These are phyloP conservation scores for Saccharomycopsis synnaedendra DNA, from an alignment of 805 yeast species.

Conservation along the genomic window DNA sequence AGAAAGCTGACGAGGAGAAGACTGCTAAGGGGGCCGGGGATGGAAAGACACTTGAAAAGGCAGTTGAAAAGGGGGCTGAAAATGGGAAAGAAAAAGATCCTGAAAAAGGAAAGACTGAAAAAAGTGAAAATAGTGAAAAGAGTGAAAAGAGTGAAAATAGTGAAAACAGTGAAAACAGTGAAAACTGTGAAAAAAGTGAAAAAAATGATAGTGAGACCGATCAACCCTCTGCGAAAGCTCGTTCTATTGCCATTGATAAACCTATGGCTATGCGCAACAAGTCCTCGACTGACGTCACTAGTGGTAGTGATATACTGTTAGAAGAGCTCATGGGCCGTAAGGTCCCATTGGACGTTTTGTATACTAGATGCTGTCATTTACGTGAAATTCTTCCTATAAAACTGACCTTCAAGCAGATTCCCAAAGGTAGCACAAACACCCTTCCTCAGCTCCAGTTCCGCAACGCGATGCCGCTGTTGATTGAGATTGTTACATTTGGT, in stretches of 20 bases:
- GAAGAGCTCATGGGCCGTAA: conserved; percentile 9
- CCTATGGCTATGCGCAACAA: conserved; percentile 30
- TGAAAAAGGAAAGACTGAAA: background rate
- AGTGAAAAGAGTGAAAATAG: background rate
- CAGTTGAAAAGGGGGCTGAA: background rate
- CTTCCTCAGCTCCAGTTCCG: conserved; percentile 58
- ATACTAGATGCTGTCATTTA: conserved; percentile 87
- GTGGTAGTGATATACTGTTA: conserved; percentile 5
- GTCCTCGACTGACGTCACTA: conserved; percentile 18
- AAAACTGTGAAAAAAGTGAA: conserved; percentile 18
- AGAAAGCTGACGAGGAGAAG: background rate
- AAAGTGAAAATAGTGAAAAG: conserved; percentile 2
- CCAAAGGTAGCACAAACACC: conserved; percentile 68
- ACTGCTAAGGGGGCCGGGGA: conserved; percentile 16
- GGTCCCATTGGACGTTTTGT: conserved; percentile 49
- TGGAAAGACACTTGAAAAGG: background rate
- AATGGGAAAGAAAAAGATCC: background rate
- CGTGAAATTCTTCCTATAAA: conserved; percentile 89
- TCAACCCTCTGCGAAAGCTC: conserved; percentile 22
- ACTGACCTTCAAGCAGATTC: conserved; percentile 73
- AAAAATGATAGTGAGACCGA: conserved; percentile 33
- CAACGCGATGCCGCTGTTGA: conserved; percentile 83
- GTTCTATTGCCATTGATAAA: conserved; percentile 30
- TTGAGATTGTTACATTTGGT: conserved; percentile 79
- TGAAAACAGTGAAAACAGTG: background rate